These are phyloP conservation scores for Leccinellum albellum DNA, from an alignment of 768 basidiomycete genomes.

Conservation along the genomic window DNA sequence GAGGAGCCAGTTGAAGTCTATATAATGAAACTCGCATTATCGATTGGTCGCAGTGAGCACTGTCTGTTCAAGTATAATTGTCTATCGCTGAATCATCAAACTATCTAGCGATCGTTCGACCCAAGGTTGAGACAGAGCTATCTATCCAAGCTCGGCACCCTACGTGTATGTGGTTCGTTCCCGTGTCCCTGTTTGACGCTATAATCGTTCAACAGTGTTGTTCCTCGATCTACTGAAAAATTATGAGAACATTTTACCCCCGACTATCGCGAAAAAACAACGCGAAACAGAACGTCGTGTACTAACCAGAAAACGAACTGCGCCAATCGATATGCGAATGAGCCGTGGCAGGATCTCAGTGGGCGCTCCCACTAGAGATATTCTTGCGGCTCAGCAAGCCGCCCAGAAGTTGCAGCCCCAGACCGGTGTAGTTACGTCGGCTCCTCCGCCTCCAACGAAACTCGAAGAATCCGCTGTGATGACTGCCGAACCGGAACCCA, in stretches of 20 bases:
- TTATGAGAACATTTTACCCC: slow-evolving; percentile 71
- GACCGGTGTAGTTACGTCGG: slow-evolving; percentile 6
- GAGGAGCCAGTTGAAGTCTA: slow-evolving; percentile 79
- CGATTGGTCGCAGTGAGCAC: slow-evolving; percentile 76
- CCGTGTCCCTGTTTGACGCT: neutral
- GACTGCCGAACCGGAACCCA: slow-evolving; percentile 14
- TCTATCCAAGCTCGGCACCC: slow-evolving; percentile 92
- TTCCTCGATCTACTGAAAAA: slow-evolving; percentile 82
- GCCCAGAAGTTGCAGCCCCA: slow-evolving; percentile 45
- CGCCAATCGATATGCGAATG: slow-evolving; percentile 83
- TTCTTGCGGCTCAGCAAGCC: slow-evolving; percentile 67
- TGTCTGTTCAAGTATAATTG: neutral
- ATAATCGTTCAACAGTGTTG: slow-evolving; percentile 46
- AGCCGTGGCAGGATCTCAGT: slow-evolving; percentile 73
- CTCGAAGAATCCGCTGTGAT: slow-evolving; percentile 18
- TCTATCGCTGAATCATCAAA: neutral
- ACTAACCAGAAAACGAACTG: slow-evolving; percentile 82
- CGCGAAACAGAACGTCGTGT: slow-evolving; percentile 83
- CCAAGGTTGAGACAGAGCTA: slow-evolving; percentile 74
- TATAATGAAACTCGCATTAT: slow-evolving; percentile 82
- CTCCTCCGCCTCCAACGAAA: slow-evolving; percentile 13
- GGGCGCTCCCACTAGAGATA: slow-evolving; percentile 64
- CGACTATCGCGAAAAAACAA: slow-evolving; percentile 80
- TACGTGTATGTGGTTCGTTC: slow-evolving; percentile 45
- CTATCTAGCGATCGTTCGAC: slow-evolving; percentile 68